Evolutionary conservation across 306 rosid species (phyloP), one percentile per base, ranked within the genome.

Genomic region (Citrullus mucosospermus): DNA sequence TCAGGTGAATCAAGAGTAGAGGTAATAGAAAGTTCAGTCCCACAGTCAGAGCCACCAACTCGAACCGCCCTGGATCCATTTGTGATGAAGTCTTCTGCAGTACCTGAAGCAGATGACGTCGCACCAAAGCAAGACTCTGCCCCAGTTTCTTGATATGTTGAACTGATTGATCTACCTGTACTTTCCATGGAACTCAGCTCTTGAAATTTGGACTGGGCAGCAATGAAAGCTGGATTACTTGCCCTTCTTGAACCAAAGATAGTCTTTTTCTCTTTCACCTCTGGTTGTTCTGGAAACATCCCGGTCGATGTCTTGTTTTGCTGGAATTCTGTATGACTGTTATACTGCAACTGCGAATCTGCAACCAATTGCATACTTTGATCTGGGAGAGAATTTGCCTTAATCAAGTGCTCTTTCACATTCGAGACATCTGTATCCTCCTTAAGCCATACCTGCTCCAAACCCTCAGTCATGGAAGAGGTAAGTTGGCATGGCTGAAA

Each of bases 1-100:
- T 92, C 92, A 12, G 97, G 99, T 9, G 97, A 95, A 85, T 95
- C 97, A 57, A 95, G 96, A 30, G 97, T 91, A 36, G 99, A 95
- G 77, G 97, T 81, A 63, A 95, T 81, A 30, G 97, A 92, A 41
- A 92, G 94, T 68, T 92, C 99, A 6, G 96, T 90, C 53, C 93
- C 92, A 86, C 92, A 88, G 76, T 92, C 97, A 61, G 97, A 90
- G 76, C 91, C 96, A 78, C 88, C 92, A 56, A 87, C 62, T 44
- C 81, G 86, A 78, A 68, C 28, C 2, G 28, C 53, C 75, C 82
- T 86, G 12, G 89, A 87, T 86, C 76, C 86, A 88, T 39, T 80
- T 56, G 71, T 67, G 79, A 82, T 78, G 70, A 84, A 78, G 81
- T 85, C 91, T 69, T 91, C 97, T 62, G 81, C 83, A 77, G 85